Evolutionary conservation across 2,329 filamentous ascomycete species (phyloP).

Genomic region (Aspergillus sp.): DNA sequence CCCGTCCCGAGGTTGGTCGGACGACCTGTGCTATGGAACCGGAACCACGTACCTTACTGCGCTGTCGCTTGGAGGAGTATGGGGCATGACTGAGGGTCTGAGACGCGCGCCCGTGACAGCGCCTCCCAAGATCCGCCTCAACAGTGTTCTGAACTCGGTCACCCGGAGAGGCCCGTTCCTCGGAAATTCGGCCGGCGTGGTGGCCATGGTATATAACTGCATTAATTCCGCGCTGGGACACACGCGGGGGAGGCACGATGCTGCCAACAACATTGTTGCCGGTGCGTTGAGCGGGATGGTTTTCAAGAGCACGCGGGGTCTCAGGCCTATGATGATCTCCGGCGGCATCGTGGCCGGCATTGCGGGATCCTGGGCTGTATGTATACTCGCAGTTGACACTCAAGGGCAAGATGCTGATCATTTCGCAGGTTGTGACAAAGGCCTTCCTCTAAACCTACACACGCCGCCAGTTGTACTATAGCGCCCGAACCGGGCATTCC

Average conservation of each 20-base stretch:
- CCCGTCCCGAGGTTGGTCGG: slow-evolving; percentile 92
- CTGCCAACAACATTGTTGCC: slow-evolving; percentile 76
- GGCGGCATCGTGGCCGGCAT: slow-evolving; percentile 78
- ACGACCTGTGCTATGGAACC: slow-evolving; percentile 96
- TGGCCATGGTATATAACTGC: slow-evolving; percentile 93
- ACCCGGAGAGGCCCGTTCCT: slow-evolving; percentile 89
- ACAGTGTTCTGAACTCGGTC: slow-evolving; percentile 88
- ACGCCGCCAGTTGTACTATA: slow-evolving; percentile 9
- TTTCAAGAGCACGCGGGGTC: slow-evolving; percentile 89
- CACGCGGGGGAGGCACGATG: slow-evolving; percentile 75
- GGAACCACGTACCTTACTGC: slow-evolving; percentile 90
- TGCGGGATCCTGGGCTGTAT: slow-evolving; percentile 83
- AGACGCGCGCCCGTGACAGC: slow-evolving; percentile 59
- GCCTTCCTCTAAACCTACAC: slow-evolving; percentile 38
- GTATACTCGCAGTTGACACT: slow-evolving; percentile 31
- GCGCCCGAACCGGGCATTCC: slow-evolving; percentile 9
- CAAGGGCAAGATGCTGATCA: slow-evolving; percentile 7
- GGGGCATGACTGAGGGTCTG: slow-evolving; percentile 86
- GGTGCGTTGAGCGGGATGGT: slow-evolving; percentile 83
- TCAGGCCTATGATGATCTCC: slow-evolving; percentile 89
- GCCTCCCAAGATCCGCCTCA: slow-evolving; percentile 83
- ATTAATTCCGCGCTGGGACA: slow-evolving; percentile 78
- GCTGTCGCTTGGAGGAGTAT: slow-evolving; percentile 73
- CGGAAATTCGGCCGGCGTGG: slow-evolving; percentile 89
- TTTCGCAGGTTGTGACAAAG: slow-evolving; percentile 41